Evolutionary conservation across 2,329 filamentous ascomycete genomes (phyloP).

Genomic region (Aureobasidium lini): DNA sequence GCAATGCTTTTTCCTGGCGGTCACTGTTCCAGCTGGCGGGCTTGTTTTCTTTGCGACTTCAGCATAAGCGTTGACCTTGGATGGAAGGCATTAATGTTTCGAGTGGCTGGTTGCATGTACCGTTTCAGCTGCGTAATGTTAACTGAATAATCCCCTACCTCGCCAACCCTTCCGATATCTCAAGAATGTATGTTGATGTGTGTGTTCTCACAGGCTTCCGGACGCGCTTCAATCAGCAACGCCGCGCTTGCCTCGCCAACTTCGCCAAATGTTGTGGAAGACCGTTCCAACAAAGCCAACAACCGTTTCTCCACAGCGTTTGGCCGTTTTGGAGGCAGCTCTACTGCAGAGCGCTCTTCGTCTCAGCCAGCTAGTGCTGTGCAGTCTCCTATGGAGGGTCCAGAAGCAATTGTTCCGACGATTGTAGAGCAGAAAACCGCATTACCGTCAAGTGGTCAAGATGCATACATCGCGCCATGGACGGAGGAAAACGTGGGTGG

Average conservation of each 20-base stretch:
- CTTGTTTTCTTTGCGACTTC: constrained; percentile 2
- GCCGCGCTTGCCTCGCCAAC: constrained; percentile 6
- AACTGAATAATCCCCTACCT: constrained; percentile 7
- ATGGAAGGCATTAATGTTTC: constrained; percentile 10
- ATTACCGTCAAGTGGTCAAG: background rate
- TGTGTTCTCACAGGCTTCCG: constrained; percentile 10
- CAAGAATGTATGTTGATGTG: constrained; percentile 14
- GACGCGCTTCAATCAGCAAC: constrained; percentile 9
- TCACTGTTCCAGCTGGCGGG: background rate
- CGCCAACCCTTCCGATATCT: background rate
- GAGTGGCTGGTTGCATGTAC: constrained; percentile 12
- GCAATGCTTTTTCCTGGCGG: background rate
- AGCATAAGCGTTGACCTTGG: constrained; percentile 14
- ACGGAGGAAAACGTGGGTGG: background rate
- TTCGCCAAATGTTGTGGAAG: background rate
- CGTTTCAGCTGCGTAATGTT: constrained; percentile 10
- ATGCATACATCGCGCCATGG: constrained; percentile 11
- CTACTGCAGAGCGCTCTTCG: background rate
- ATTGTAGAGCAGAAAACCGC: background rate
- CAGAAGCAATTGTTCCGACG: background rate
- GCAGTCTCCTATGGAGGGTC: background rate
- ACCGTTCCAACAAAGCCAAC: constrained; percentile 14
- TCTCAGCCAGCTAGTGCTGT: background rate
- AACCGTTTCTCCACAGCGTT: constrained; percentile 12
- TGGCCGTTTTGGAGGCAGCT: background rate